These are phyloP conservation scores for Boletus reticuloceps DNA, from an alignment of 768 basidiomycete genomes.

Conservation along the genomic window DNA sequence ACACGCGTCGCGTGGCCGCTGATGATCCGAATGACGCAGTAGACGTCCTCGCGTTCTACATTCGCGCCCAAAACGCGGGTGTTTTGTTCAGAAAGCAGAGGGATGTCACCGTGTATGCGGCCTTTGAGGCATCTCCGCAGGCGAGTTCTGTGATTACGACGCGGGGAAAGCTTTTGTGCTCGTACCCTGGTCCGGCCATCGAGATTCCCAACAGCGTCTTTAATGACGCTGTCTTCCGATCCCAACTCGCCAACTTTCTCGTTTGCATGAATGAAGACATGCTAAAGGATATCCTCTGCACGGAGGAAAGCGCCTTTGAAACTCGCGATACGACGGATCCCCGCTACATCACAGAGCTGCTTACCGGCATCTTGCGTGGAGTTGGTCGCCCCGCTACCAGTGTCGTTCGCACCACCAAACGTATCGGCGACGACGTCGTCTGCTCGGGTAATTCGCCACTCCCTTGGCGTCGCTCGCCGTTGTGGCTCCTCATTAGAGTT, in stretches of 20 bases:
- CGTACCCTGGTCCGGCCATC: slow-evolving; percentile 45
- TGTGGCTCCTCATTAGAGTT: slow-evolving; percentile 38
- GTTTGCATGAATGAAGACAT: slow-evolving; percentile 31
- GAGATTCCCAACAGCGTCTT: slow-evolving; percentile 29
- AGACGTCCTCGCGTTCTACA: slow-evolving; percentile 39
- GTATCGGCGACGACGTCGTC: slow-evolving; percentile 30
- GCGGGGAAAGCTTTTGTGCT: slow-evolving; percentile 42
- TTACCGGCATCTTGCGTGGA: slow-evolving; percentile 42
- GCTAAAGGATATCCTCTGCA: slow-evolving; percentile 9
- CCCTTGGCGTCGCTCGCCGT: slow-evolving; percentile 37
- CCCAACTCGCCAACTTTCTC: slow-evolving; percentile 39
- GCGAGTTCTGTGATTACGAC: slow-evolving; percentile 33
- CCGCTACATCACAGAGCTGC: slow-evolving; percentile 44
- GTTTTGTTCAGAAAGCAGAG: slow-evolving; percentile 34
- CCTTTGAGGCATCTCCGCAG: slow-evolving; percentile 43
- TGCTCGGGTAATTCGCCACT: slow-evolving; percentile 7
- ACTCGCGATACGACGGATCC: slow-evolving; percentile 31
- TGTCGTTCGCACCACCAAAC: slow-evolving; percentile 28
- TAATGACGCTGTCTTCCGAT: slow-evolving; percentile 29
- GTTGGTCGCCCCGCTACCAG: slow-evolving; percentile 17
- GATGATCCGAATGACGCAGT: background rate
- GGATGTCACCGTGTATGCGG: background rate
- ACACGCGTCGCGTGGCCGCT: no score
- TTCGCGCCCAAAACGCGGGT: slow-evolving; percentile 49
- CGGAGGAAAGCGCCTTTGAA: background rate